Evolutionary conservation across 176 grass and related monocot genomes (phyloP).

Genomic region (Guadua angustifolia): DNA sequence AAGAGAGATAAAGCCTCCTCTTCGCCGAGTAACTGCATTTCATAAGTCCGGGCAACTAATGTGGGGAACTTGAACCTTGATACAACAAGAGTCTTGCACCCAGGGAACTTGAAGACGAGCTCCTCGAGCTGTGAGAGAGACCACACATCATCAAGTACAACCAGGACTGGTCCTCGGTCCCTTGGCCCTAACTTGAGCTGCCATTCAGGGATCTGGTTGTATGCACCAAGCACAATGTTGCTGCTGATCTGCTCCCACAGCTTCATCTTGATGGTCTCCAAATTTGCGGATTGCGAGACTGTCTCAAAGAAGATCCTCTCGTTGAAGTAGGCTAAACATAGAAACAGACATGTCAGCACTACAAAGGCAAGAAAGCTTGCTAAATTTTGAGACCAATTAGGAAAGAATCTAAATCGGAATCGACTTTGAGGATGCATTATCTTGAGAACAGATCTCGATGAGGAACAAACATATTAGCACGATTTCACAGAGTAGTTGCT

Average conservation of each 20-base stretch:
- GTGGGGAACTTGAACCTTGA: slow-evolving; percentile 89
- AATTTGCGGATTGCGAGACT: slow-evolving; percentile 81
- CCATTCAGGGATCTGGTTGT: slow-evolving; percentile 91
- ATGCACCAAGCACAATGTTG: slow-evolving; percentile 79
- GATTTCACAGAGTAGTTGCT: not conserved
- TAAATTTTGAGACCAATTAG: not conserved
- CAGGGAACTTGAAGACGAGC: slow-evolving; percentile 81
- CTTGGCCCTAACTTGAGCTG: slow-evolving; percentile 75
- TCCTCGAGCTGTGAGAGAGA: slow-evolving; percentile 79
- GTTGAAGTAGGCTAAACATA: slow-evolving; percentile 74
- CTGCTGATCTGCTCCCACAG: slow-evolving; percentile 89
- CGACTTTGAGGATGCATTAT: not conserved
- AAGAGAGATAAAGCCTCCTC: slow-evolving; percentile 86
- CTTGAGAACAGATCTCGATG: not conserved
- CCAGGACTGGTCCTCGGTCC: slow-evolving; percentile 72
- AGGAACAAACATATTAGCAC: not conserved
- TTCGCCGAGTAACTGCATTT: slow-evolving; percentile 81
- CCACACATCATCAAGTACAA: slow-evolving; percentile 95
- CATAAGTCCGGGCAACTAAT: slow-evolving; percentile 59
- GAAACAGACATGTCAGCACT: slow-evolving; percentile 31
- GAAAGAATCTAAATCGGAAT: not conserved
- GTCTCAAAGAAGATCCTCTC: slow-evolving; percentile 90
- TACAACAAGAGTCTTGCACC: slow-evolving; percentile 78
- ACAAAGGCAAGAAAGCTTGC: not conserved
- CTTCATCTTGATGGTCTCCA: slow-evolving; percentile 83